Conservation (phyloP, 2,329 filamentous ascomycete species). For the Pseudopyricularia javanii region DNA sequence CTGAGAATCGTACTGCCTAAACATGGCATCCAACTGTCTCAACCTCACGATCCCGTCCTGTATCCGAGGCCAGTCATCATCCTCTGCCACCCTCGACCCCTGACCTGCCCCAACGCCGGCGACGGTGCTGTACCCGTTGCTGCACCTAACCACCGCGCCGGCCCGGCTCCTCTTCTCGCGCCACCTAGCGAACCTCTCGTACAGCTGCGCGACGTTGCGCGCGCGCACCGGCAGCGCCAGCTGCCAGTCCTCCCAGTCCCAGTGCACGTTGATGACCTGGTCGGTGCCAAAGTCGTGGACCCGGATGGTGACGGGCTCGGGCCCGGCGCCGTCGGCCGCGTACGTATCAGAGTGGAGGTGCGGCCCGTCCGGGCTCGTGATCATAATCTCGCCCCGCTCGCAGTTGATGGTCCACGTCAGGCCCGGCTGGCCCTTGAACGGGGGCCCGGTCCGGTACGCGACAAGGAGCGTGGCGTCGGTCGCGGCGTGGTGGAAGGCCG, state of each 20-base stretch:
- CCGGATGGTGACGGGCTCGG: slow-evolving; percentile 28
- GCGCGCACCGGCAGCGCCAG: slow-evolving; percentile 27
- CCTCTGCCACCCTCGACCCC: neutral
- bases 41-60: neutral
- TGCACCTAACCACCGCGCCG: neutral
- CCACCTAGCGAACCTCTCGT: slow-evolving; percentile 37
- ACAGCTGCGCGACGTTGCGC: slow-evolving; percentile 39
- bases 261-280: slow-evolving; percentile 26
- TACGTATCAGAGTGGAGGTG: slow-evolving; percentile 15
- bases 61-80: slow-evolving; percentile 2
- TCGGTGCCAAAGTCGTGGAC: slow-evolving; percentile 36
- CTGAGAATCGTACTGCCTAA: neutral
- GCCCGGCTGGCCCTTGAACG: slow-evolving; percentile 31
- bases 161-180: slow-evolving; percentile 4
- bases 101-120: neutral
- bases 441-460: slow-evolving; percentile 32
- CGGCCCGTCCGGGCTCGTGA: slow-evolving; percentile 18
- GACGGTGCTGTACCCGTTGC: neutral
- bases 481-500: slow-evolving; percentile 8
- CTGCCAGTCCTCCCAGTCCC: slow-evolving; percentile 33
- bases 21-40: slow-evolving; percentile 1
- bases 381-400: slow-evolving; percentile 34
- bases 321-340: slow-evolving; percentile 5
- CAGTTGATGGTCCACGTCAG: slow-evolving; percentile 38
- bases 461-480: slow-evolving; percentile 25